Conservation (phyloP, 1,139 yeast genomes). For the Taphrina pruni region DNA sequence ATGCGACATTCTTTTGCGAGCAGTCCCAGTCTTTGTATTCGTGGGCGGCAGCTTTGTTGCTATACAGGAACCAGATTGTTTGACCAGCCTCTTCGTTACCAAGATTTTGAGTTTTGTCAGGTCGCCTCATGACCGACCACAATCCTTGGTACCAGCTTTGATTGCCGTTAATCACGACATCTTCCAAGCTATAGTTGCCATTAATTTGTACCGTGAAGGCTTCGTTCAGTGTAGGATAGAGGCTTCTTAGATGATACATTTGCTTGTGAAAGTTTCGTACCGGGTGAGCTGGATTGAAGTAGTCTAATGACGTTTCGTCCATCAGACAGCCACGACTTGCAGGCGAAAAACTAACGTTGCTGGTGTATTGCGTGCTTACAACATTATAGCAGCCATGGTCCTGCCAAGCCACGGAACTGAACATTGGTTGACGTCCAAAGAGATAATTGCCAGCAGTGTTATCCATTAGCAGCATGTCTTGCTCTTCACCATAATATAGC, state of each 20-base stretch:
- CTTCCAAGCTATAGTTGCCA: conserved; percentile 32
- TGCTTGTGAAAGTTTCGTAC: conserved; percentile 28
- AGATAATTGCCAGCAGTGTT: conserved; percentile 41
- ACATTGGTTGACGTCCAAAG: conserved; percentile 42
- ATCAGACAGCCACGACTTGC: conserved; percentile 38
- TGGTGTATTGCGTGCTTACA: conserved; percentile 37
- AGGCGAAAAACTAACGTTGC: conserved; percentile 23
- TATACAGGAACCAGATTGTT: conserved; percentile 31
- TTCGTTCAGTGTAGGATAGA: conserved; percentile 33
- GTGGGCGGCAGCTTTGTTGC: conserved; percentile 14
- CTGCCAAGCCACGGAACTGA: conserved; percentile 41
- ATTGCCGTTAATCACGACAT: conserved; percentile 20
- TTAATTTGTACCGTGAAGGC: conserved; percentile 27
- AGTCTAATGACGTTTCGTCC: conserved; percentile 37
- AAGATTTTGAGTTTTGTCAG: conserved; percentile 22
- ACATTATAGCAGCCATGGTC: conserved; percentile 40
- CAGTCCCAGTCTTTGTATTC: conserved; percentile 28
- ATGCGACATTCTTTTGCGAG: conserved; percentile 2
- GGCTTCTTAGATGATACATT: conserved; percentile 37
- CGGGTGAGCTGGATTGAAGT: conserved; percentile 34
- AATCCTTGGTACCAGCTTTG: conserved; percentile 29
- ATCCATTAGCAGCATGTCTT: conserved; percentile 34
- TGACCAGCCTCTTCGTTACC: conserved; percentile 9
- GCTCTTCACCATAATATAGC: conserved; percentile 42
- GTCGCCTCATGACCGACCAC: conserved; percentile 34